Evolutionary conservation across 163 green algal species (phyloP).

Genomic region (Scenedesmus sp.): DNA sequence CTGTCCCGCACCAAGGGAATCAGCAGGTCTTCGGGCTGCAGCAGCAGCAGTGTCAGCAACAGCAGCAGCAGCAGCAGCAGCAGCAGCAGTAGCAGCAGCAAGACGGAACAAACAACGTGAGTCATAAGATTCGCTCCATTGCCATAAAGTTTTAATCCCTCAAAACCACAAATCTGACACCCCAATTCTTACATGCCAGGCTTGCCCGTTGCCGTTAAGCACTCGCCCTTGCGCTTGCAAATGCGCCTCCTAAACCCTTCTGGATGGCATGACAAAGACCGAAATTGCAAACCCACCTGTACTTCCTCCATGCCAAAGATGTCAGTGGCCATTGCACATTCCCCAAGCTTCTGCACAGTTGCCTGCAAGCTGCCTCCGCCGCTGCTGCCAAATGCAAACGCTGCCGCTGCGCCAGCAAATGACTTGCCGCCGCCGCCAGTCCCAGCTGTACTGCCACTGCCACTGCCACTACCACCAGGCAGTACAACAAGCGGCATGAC

Average conservation of each 20-base stretch:
- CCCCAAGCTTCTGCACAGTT: neutral
- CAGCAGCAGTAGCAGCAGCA: neutral
- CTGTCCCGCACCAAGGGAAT: neutral
- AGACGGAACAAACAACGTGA: neutral
- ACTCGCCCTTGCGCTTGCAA: neutral
- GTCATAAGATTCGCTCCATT: neutral
- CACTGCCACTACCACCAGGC: too few relatives aligned
- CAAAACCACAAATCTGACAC: neutral
- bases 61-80: neutral
- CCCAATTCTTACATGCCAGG: neutral
- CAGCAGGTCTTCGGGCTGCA: slow-evolving; percentile 3
- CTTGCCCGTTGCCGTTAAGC: too few relatives aligned
- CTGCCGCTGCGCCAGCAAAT: neutral
- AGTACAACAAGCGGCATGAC: neutral
- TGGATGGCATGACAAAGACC: neutral
- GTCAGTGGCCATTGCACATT: slow-evolving; percentile 1
- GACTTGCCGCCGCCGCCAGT: too few relatives aligned
- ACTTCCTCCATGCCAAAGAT: neutral
- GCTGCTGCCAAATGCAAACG: neutral
- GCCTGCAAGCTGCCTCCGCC: neutral
- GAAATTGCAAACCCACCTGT: neutral
- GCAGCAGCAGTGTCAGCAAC: neutral
- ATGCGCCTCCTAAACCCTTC: neutral
- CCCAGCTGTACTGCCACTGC: neutral
- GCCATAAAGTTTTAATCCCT: neutral